Evolutionary conservation across 176 grass and related monocot species (phyloP).

Genomic region (Avena sativa): DNA sequence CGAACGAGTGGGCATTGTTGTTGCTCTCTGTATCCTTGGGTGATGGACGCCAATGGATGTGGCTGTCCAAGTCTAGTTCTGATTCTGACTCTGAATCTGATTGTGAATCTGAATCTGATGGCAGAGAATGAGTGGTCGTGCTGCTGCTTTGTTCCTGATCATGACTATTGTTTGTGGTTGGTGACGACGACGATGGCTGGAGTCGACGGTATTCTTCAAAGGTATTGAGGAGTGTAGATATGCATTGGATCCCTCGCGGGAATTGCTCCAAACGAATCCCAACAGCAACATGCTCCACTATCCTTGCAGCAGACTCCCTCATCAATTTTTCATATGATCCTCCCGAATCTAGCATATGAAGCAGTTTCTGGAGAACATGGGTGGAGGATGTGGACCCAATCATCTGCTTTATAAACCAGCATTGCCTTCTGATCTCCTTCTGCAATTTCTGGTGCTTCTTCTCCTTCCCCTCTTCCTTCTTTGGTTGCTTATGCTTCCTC

Average conservation of each 20-base stretch:
- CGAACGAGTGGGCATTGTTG: background rate
- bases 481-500: background rate
- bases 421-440: background rate
- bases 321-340: background rate
- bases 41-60: background rate
- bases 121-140: background rate
- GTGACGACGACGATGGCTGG: background rate
- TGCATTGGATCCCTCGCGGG: background rate
- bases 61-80: background rate
- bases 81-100: background rate
- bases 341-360: background rate
- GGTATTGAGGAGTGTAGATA: background rate
- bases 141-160: background rate
- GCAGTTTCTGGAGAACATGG: background rate
- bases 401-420: background rate
- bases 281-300: background rate
- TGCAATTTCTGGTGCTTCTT: background rate
- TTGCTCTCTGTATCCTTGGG: background rate
- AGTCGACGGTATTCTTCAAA: background rate
- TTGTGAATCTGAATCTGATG: background rate
- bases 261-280: background rate
- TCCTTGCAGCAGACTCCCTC: background rate
- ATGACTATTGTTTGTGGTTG: background rate
- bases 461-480: too few relatives aligned
- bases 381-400: background rate